phyloP scores from a whole-genome alignment of 805 yeast genomes.

The Lachancea meyersii region DNA sequence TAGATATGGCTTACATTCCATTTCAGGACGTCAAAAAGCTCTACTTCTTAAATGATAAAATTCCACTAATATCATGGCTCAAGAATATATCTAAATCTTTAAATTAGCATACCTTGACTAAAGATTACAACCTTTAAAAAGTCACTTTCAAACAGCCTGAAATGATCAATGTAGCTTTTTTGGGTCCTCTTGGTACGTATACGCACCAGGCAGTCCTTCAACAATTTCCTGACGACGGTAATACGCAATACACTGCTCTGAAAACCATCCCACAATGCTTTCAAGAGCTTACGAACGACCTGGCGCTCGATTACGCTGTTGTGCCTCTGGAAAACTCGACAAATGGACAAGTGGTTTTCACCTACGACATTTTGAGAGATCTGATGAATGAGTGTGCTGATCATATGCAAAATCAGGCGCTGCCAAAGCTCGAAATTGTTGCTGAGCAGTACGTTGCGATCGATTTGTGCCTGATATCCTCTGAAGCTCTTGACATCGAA shows the following conservation, averaged over 20 bases:
- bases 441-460: conserved; percentile 81
- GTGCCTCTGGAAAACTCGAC: conserved; percentile 93
- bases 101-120: background rate
- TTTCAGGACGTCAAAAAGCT: too few relatives aligned
- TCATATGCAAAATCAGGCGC: conserved; percentile 13
- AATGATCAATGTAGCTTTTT: conserved; percentile 50
- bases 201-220: conserved; percentile 77
- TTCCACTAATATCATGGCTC: too few relatives aligned
- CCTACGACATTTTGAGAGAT: conserved; percentile 76
- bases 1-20: too few relatives aligned
- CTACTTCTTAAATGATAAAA: too few relatives aligned
- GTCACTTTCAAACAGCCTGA: background rate
- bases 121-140: too few relatives aligned
- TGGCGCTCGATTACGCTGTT: conserved; percentile 57
- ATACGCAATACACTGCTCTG: conserved; percentile 24
- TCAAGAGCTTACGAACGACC: conserved; percentile 38
- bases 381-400: conserved; percentile 33
- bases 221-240: conserved; percentile 39
- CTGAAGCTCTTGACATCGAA: conserved; percentile 37
- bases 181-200: conserved; percentile 91
- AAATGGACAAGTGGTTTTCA: conserved; percentile 85
- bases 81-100: background rate
- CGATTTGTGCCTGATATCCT: conserved; percentile 58
- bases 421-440: conserved; percentile 45
- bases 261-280: conserved; percentile 58